phyloP scores from a whole-genome alignment of 768 basidiomycete genomes.

The Phylloporus scabripes region DNA sequence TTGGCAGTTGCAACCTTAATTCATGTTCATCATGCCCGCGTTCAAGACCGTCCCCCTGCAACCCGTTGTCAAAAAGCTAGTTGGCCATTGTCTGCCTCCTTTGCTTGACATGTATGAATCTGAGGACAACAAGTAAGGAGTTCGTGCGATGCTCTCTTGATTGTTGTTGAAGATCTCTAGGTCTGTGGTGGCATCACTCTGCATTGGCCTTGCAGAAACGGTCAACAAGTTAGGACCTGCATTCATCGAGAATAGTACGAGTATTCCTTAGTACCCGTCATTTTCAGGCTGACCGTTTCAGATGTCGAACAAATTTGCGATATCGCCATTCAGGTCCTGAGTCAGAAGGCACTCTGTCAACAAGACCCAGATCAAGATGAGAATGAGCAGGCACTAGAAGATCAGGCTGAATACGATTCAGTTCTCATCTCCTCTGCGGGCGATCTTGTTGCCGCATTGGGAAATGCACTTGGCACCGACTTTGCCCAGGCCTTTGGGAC shows the following conservation, averaged over 20 bases:
- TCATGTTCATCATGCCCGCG: constrained; percentile 6
- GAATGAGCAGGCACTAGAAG: constrained; percentile 77
- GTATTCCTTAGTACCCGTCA: background rate
- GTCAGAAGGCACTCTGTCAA: constrained; percentile 94
- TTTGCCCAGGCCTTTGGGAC: constrained; percentile 75
- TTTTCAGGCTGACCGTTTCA: constrained; percentile 23
- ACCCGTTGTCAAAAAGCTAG: constrained; percentile 70
- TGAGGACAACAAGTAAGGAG: constrained; percentile 93
- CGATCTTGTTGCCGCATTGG: constrained; percentile 88
- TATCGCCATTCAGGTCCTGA: constrained; percentile 80
- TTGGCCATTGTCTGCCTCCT: constrained; percentile 64
- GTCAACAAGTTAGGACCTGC: constrained; percentile 89
- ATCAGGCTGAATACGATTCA: constrained; percentile 94
- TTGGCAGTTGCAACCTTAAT: constrained; percentile 8
- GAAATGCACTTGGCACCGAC: constrained; percentile 77
- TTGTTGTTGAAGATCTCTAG: constrained; percentile 37
- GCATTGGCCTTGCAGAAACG: constrained; percentile 84
- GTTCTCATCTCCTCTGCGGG: constrained; percentile 91
- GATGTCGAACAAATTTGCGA: constrained; percentile 74
- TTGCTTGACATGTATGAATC: constrained; percentile 86
- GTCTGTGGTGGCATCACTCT: constrained; percentile 82
- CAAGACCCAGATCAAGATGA: constrained; percentile 94
- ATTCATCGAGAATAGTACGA: constrained; percentile 73
- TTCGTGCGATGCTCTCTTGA: background rate
- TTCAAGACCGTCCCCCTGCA: constrained; percentile 47